Evolutionary conservation across 495 filamentous ascomycete genomes (phyloP), one percentile per base, ranked within the genome.

Genomic region (Parmelia sp.): DNA sequence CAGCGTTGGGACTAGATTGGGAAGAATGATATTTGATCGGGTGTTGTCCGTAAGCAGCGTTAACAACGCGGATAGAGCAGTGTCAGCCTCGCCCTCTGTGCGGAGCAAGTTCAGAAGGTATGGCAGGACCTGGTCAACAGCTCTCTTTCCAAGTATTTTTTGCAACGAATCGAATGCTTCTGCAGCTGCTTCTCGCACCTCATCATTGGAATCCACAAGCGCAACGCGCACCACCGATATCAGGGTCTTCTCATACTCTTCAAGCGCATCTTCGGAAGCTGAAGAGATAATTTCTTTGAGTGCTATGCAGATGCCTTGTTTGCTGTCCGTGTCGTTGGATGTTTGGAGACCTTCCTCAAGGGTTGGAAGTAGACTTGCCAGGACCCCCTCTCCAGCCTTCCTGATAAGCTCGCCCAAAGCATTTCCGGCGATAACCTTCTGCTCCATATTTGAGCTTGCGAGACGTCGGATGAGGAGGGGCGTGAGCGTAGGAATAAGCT

Each of bases 341-440:
- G 82, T 89, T 67, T 92, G 89, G 44, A 98, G 80, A 42, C 94
- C 92, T 73, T 96, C 92, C 71, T 97, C 92, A 39, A 98, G 84
- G 12, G 92, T 92, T 23, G 94, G 94, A 59, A 98, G 77, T 63
- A 98, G 77, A 56, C 85, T 96, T 17, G 92, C 83, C 64, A 98
- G 76, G 58, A 98, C 92, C 60, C 91, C 88, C 71, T 97, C 94
- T 61, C 94, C 94, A 68, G 93, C 92, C 76, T 96, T 98, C 66
- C 94, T 85, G 69, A 98, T 97, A 35, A 98, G 81, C 71, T 98
- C 94, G 68, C 94, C 95, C 58, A 98, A 81, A 15, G 94, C 91
- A 73, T 97, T 97, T 70, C 93, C 92, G 57, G 94, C 95, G 78
- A 98, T 98, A 65, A 95, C 88, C 77, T 96, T 97, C 74, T 97